Percentiles rank a stretch among this genome's conserved stretches.
phyloP scores from a whole-genome alignment of 2,329 filamentous ascomycete species.

The Hymenoscyphus occultus region DNA sequence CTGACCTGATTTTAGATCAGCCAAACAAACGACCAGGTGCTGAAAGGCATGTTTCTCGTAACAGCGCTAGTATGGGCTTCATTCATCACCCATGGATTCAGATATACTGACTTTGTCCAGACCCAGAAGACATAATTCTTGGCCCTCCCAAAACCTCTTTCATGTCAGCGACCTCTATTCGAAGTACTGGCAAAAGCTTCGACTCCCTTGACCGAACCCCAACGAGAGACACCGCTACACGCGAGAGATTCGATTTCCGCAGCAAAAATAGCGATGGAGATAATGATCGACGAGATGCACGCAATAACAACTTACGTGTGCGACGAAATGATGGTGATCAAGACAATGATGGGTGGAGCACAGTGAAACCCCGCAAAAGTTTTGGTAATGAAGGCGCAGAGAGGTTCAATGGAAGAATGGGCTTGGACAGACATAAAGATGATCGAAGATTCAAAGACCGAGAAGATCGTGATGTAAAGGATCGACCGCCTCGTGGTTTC shows the following conservation, averaged over 20 bases:
- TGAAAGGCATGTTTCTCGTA: conserved; percentile 55
- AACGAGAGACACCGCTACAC: conserved; percentile 50
- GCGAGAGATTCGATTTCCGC: conserved; percentile 61
- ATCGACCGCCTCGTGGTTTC: conserved; percentile 47
- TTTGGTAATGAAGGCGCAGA: conserved; percentile 70
- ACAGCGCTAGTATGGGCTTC: conserved; percentile 51
- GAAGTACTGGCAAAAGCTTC: conserved; percentile 39
- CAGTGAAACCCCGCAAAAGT: conserved; percentile 70
- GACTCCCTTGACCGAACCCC: conserved; percentile 44
- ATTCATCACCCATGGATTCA: conserved; percentile 24
- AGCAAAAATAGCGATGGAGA: conserved; percentile 50
- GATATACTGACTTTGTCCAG: conserved; percentile 39
- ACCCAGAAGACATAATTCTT: conserved; percentile 77
- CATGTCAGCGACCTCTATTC: conserved; percentile 66
- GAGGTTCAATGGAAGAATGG: conserved; percentile 65
- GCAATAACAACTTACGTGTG: conserved; percentile 46
- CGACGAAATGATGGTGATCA: conserved; percentile 53
- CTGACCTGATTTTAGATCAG: conserved; percentile 33
- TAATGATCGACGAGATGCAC: conserved; percentile 49
- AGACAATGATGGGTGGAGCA: conserved; percentile 72
- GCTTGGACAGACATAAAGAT: conserved; percentile 45
- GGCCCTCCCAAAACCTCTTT: conserved; percentile 82
- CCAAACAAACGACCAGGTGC: conserved; percentile 48
- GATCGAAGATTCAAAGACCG: conserved; percentile 47
- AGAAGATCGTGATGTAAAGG: conserved; percentile 54